These are phyloP conservation scores for Hansenula lynferdii DNA, from an alignment of 1,139 yeast genomes.

Conservation along the genomic window DNA sequence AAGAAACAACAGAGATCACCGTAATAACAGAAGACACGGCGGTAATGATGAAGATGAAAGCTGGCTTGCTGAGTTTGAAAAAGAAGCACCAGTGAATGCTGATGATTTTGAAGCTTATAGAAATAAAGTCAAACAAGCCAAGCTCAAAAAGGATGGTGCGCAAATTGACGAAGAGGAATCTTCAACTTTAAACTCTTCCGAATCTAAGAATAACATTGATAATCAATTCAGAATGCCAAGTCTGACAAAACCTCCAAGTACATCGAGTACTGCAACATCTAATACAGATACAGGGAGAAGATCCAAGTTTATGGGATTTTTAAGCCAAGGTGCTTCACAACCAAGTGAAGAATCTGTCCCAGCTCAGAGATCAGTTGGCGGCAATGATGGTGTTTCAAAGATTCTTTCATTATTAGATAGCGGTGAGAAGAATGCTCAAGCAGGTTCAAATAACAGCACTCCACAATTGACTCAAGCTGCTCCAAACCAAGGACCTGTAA, in stretches of 20 bases:
- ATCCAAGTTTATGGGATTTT: constrained; percentile 46
- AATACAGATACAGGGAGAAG: constrained; percentile 26
- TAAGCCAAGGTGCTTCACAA: constrained; percentile 17
- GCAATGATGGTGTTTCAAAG: constrained; percentile 2
- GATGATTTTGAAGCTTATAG: constrained; percentile 75
- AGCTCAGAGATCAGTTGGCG: neutral
- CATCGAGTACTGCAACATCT: constrained; percentile 8
- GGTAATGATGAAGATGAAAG: constrained; percentile 40
- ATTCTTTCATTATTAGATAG: constrained; percentile 1
- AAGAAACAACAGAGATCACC: constrained; percentile 15
- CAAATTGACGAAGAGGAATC: constrained; percentile 20
- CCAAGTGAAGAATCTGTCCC: neutral
- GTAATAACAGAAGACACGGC: constrained; percentile 11
- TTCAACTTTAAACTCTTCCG: constrained; percentile 3
- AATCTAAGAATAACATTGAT: constrained; percentile 43
- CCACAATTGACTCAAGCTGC: constrained; percentile 3
- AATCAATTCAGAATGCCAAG: constrained; percentile 39
- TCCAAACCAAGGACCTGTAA: no score
- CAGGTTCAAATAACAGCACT: constrained; percentile 3
- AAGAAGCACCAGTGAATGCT: constrained; percentile 44
- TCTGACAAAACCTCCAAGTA: constrained; percentile 5
- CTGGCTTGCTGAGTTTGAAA: constrained; percentile 42
- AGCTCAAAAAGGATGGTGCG: constrained; percentile 47
- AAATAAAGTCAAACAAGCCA: constrained; percentile 52
- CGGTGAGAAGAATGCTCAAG: constrained; percentile 6